These are phyloP conservation scores for Streptanthus diversifolius DNA, from an alignment of 345 rosid species.

Conservation along the genomic window DNA sequence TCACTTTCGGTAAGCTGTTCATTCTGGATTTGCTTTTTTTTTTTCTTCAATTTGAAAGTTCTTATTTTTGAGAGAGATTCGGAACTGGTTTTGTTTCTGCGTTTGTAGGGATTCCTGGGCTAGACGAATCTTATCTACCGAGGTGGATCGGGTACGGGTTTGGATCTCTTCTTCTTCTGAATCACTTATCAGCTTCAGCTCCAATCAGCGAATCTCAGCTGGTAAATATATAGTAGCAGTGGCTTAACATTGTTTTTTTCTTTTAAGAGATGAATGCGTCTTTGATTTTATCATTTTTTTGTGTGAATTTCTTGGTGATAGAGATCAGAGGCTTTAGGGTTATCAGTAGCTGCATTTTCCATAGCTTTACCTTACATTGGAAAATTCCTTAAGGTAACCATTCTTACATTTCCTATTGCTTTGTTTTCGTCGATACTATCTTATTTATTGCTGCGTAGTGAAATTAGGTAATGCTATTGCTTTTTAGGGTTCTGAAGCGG, in stretches of 20 bases:
- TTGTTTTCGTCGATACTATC: not conserved
- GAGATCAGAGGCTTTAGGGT: conserved; percentile 76
- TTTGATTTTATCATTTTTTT: not conserved
- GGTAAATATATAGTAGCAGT: conserved; percentile 7
- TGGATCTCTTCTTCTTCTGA: conserved; percentile 77
- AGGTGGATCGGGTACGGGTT: conserved; percentile 93
- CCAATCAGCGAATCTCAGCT: conserved; percentile 30
- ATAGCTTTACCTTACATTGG: conserved; percentile 66
- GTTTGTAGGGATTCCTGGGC: conserved; percentile 67
- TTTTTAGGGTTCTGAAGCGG: conserved; percentile 53
- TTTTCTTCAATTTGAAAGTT: not conserved
- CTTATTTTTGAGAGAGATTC: not conserved
- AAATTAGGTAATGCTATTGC: not conserved
- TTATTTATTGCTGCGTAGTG: not conserved
- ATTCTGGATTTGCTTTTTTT: not conserved
- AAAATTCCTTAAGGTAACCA: conserved; percentile 63
- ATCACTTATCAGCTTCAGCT: conserved; percentile 33
- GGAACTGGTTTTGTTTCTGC: not conserved
- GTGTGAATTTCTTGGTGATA: conserved; percentile 16
- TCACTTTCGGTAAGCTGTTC: conserved; percentile 57
- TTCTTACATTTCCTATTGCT: not conserved
- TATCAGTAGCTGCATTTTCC: conserved; percentile 67
- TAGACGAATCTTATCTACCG: conserved; percentile 88
- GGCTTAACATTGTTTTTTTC: not conserved
- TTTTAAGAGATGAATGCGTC: not conserved